Conservation (phyloP, 1,139 yeast genomes). For the Geotrichum macrosporum region DNA sequence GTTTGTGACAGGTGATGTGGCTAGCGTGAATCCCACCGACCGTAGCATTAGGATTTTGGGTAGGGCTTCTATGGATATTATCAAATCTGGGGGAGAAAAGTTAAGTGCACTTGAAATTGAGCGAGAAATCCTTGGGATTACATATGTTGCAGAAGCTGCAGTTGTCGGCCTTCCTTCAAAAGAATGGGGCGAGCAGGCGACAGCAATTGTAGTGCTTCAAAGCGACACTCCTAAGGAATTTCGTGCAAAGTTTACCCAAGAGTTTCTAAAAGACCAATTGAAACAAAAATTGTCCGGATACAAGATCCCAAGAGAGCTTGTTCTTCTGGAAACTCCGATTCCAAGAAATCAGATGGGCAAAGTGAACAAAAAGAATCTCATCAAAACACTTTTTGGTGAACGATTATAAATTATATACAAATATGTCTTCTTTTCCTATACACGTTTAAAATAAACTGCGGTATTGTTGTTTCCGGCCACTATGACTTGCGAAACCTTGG, state of each 20-base stretch:
- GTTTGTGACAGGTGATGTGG: conserved; percentile 41
- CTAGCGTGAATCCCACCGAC: conserved; percentile 30
- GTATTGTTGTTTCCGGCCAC: conserved; percentile 61
- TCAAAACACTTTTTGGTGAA: conserved; percentile 25
- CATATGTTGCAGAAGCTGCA: conserved; percentile 35
- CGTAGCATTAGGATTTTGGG: conserved; percentile 37
- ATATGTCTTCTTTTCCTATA: neutral
- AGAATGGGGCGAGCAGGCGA: conserved; percentile 40
- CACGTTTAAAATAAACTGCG: conserved; percentile 50
- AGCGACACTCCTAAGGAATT: conserved; percentile 17
- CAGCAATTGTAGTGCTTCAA: conserved; percentile 34
- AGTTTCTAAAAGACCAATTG: conserved; percentile 30
- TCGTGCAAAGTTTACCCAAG: conserved; percentile 22
- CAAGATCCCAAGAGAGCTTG: conserved; percentile 33
- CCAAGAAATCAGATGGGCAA: conserved; percentile 40
- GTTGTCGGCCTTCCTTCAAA: conserved; percentile 38
- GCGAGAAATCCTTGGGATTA: conserved; percentile 37
- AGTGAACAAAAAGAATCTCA: conserved; percentile 36
- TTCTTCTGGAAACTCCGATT: conserved; percentile 25
- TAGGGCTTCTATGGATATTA: conserved; percentile 40
- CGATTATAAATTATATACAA: neutral
- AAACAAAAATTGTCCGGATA: conserved; percentile 32
- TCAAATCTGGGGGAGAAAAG: conserved; percentile 40
- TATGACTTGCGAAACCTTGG: conserved; percentile 49
- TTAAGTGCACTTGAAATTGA: conserved; percentile 40